Evolutionary conservation across 257 asterid genomes (phyloP), one percentile per base, ranked within the genome.

Genomic region (Prunella vulgaris): DNA sequence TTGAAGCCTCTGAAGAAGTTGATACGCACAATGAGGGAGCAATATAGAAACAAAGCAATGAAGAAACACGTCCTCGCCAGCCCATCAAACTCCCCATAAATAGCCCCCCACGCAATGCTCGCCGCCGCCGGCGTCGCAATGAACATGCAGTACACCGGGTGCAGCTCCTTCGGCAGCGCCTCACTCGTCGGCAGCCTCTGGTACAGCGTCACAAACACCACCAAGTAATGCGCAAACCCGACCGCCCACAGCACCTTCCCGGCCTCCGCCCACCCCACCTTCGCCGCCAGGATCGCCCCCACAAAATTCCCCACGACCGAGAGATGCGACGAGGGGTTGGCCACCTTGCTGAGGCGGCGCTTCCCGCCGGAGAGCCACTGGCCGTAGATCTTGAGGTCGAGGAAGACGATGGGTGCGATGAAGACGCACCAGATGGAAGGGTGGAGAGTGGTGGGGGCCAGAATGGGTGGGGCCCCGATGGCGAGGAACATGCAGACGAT

Each of bases 291-390:
- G 51, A 90, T 86, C 2, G 98, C 93, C 4, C 98, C 97, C 6
- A 93, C 96, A 5, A 93, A 90, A 60, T 93, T 93, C 27, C 98
- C 98, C 4, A 93, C 93, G 8, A 93, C 97, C 0, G 97, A 90
- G 1, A 93, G 72, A 60, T 90, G 98, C 0, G 98, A 90, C 3
- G 97, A 93, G 0, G 98, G 98, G 51, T 93, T 90, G 0, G 98
- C 97, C 6, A 93, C 98, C 70, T 86, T 90, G 73, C 80, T 60
- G 0, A 93, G 82, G 0, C 97, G 89, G 40, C 95, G 63, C 64
- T 88, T 88, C 13, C 98, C 98, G 0, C 98, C 98, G 0, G 98
- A 93, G 15, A 93, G 89, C 98, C 96, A 93, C 74, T 93, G 98
- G 0, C 98, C 98, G 57, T 93, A 93, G 10, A 93, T 82, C 64